Evolutionary conservation across 2,329 filamentous ascomycete genomes (phyloP).

Genomic region (Aspergillus oerlinghausenensis): DNA sequence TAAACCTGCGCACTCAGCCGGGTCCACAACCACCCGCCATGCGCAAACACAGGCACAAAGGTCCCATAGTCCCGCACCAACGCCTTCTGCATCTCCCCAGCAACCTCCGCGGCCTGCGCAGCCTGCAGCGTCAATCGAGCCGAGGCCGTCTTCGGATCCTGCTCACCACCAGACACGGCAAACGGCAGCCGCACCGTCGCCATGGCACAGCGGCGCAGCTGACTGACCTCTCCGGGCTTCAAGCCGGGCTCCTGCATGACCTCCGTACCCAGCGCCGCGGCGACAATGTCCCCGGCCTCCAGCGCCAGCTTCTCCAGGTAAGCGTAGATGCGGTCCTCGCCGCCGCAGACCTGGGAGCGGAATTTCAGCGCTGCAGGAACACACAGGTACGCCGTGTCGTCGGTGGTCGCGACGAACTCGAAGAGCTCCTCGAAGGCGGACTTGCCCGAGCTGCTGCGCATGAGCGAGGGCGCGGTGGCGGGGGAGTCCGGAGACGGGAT

Average conservation of each 20-base stretch:
- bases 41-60: constrained; percentile 62
- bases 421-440: constrained; percentile 65
- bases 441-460: constrained; percentile 41
- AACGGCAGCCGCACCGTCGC: constrained; percentile 71
- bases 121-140: constrained; percentile 28
- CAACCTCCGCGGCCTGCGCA: constrained; percentile 39
- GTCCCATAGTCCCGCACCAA: constrained; percentile 62
- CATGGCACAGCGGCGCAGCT: constrained; percentile 62
- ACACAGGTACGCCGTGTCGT: constrained; percentile 67
- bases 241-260: constrained; percentile 55
- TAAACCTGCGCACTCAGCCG: constrained; percentile 80
- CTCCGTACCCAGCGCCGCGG: constrained; percentile 62
- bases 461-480: constrained; percentile 45
- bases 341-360: constrained; percentile 64
- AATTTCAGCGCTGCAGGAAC: constrained; percentile 68
- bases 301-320: constrained; percentile 63
- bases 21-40: constrained; percentile 62
- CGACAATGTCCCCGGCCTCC: constrained; percentile 58
- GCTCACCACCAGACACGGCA: constrained; percentile 19
- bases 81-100: constrained; percentile 55
- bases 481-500: constrained; percentile 37
- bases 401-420: constrained; percentile 70
- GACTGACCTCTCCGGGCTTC: constrained; percentile 22
- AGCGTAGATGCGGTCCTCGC: constrained; percentile 63
- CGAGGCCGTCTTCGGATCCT: not conserved